These are phyloP conservation scores for Pholiota adiposa DNA, from an alignment of 1,284 basidiomycete genomes.

Conservation along the genomic window DNA sequence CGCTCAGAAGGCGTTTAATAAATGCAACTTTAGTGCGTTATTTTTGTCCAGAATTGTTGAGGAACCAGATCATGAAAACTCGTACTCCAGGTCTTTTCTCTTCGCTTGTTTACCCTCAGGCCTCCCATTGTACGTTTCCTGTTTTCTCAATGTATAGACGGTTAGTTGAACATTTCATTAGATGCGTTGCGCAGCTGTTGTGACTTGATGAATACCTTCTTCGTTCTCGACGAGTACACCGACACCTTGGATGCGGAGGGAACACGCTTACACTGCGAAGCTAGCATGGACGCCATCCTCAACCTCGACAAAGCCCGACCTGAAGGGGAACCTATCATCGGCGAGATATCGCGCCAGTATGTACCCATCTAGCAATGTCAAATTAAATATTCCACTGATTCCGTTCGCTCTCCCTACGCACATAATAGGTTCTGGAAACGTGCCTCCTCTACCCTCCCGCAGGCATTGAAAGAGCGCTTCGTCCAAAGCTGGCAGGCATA, in stretches of 20 bases:
- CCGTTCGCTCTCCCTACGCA: too few species aligned
- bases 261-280: conserved; percentile 17
- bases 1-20: conserved; percentile 35
- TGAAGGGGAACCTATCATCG: background rate
- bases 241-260: conserved; percentile 29
- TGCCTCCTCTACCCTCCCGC: background rate
- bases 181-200: conserved; percentile 31
- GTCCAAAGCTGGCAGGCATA: conserved; percentile 6
- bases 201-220: conserved; percentile 37
- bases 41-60: too few species aligned
- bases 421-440: conserved; percentile 14
- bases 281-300: conserved; percentile 23
- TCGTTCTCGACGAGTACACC: conserved; percentile 37
- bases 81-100: too few species aligned
- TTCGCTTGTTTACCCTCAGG: too few species aligned
- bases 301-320: background rate
- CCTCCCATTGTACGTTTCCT: too few species aligned
- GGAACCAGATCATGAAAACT: too few species aligned
- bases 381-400: too few species aligned
- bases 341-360: background rate
- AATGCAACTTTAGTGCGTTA: conserved; percentile 35
- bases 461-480: conserved; percentile 8
- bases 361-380: background rate
- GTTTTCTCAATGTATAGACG: too few species aligned
- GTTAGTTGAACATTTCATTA: too few species aligned